phyloP scores from a whole-genome alignment of 1,284 basidiomycete species.

The Puccinia polysora region DNA sequence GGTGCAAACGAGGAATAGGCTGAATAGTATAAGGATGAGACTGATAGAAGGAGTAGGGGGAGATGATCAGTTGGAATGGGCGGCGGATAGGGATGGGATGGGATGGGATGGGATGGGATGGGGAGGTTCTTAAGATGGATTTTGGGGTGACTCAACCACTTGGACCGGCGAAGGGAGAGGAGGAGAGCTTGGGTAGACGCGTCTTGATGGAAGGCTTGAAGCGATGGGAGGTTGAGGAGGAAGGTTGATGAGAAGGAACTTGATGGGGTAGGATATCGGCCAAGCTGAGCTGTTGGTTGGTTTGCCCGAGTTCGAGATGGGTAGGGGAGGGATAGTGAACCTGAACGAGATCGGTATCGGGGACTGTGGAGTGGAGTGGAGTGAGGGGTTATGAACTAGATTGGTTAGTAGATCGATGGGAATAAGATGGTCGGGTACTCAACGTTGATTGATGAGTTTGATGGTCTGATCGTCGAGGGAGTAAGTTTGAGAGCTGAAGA shows the following conservation, averaged over 20 bases:
- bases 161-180: slow-evolving; percentile 8
- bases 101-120: neutral
- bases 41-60: neutral
- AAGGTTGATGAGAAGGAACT: neutral
- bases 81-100: neutral
- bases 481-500: too few species aligned
- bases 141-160: slow-evolving; percentile 11
- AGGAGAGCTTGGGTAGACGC: neutral
- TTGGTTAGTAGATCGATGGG: too few species aligned
- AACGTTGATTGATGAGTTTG: too few species aligned
- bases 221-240: neutral
- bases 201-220: slow-evolving; percentile 4
- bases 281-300: neutral
- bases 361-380: too few species aligned
- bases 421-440: too few species aligned
- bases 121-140: neutral
- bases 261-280: slow-evolving; percentile 1
- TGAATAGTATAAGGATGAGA: slow-evolving; percentile 39
- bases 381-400: too few species aligned
- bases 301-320: neutral
- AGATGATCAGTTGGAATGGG: neutral
- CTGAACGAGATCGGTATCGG: slow-evolving; percentile 43
- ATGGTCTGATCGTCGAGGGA: too few species aligned
- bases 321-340: slow-evolving; percentile 28
- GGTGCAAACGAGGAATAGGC: slow-evolving; percentile 44